Percentiles rank a stretch among this genome's conserved stretches.
These are phyloP conservation scores for Sonneratia alba DNA, from an alignment of 345 rosid species.

Conservation along the genomic window DNA sequence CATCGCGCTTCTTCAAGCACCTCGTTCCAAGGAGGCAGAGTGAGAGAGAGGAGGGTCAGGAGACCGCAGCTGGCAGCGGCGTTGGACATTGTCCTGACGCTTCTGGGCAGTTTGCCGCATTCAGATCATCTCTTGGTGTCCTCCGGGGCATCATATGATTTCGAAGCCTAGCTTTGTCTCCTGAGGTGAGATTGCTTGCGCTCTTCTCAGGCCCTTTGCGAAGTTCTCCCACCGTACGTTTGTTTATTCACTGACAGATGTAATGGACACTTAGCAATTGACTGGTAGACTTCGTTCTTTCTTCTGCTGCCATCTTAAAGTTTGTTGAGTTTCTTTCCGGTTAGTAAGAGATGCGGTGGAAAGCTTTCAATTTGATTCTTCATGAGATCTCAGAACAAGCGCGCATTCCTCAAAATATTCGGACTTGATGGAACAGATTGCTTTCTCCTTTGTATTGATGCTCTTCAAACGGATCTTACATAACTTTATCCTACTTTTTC, in stretches of 20 bases:
- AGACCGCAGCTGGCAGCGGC: background rate
- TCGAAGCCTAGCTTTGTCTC: background rate
- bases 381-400: background rate
- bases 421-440: background rate
- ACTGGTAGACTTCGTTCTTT: no score
- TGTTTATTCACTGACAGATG: no score
- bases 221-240: background rate
- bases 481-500: background rate
- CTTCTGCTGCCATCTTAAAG: no score
- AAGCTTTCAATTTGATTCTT: background rate
- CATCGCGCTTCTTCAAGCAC: background rate
- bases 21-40: no score
- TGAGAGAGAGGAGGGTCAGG: background rate
- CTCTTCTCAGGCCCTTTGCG: background rate
- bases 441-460: background rate
- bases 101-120: background rate
- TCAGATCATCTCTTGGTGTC: background rate
- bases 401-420: background rate
- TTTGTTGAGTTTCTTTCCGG: background rate
- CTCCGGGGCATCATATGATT: background rate
- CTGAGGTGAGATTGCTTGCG: background rate
- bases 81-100: conserved; percentile 1
- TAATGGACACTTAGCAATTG: no score
- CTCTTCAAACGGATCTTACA: background rate
- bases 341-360: background rate